Evolutionary conservation across 208 protist genomes (phyloP), one percentile per base, ranked within the genome.

Genomic region (Leishmania amazonensis): DNA sequence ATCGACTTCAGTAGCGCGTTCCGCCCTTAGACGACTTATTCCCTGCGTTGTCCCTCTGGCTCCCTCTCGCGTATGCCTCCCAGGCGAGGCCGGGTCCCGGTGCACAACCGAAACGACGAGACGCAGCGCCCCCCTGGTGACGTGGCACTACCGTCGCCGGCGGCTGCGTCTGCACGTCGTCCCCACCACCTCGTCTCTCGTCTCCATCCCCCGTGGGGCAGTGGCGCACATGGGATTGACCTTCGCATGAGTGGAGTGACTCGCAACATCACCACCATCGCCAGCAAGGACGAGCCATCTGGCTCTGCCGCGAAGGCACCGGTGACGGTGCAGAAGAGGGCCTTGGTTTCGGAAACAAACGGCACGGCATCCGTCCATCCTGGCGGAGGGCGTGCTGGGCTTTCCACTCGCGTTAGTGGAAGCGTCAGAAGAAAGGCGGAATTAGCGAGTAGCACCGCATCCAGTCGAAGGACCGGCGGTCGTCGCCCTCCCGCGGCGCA

Each of bases 41-140:
- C 28, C 67, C 40, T 42, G 67, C 19, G 0, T 5, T 31, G 53
- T 42, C 40, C 60, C 54, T 45, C 38, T 78, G 8, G 73, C 49
- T 47, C 31, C 38, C 40, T 82, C 57, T 85, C 67, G 51, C 65
- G 54, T 80, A 87, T 87, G 84, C 84, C 84, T n/a, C 80, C 84
- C 9, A 87, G 79, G 74, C 53, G 62, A 17, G 67, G 75, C 7
- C 62, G 58, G 17, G 47, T 15, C 13, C 2, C 45, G 6, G 54
- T 67, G 53, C 35, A 8, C 13, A 24, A 51, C 45, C 67, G 53
- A 40, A 60, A 15, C 28, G 77, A 82, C 9, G 84, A 84, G 54
- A 81, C 80, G 38, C 76, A 81, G 70, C 79, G 84, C 9, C 74
- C 82, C 45, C 49, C 72, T 3, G 78, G 11, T 13, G 71, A 38